A percentile compares a stretch with the other conserved stretches of the same genome.
phyloP scores from a whole-genome alignment of 2,329 filamentous ascomycete genomes.

The Epichloe elymi region DNA sequence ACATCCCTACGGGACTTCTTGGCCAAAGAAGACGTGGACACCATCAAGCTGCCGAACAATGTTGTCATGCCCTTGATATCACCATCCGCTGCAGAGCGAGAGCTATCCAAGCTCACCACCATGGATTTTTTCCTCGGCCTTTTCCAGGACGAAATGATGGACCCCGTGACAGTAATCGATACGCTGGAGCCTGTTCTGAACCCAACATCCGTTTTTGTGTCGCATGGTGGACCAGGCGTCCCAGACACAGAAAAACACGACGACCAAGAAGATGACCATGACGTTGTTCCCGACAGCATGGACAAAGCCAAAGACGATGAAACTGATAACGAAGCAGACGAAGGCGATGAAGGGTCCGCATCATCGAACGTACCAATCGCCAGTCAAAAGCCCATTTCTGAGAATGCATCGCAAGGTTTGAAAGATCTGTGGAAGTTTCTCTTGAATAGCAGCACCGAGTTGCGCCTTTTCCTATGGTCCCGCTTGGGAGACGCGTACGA shows the following conservation, averaged over 20 bases:
- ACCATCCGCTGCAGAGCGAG: slow-evolving; percentile 67
- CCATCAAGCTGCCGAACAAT: slow-evolving; percentile 66
- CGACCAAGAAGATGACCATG: neutral
- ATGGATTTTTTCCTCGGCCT: slow-evolving; percentile 92
- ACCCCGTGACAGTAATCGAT: slow-evolving; percentile 78
- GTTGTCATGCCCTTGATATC: slow-evolving; percentile 81
- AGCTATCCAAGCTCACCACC: slow-evolving; percentile 83
- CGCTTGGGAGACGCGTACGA: slow-evolving; percentile 82
- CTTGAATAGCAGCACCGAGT: slow-evolving; percentile 63
- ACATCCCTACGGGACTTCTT: slow-evolving; percentile 42
- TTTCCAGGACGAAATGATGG: slow-evolving; percentile 69
- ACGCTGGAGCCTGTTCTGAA: slow-evolving; percentile 87
- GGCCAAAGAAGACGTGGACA: slow-evolving; percentile 23
- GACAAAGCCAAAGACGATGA: neutral
- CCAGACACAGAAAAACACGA: neutral
- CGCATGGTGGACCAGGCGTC: slow-evolving; percentile 7
- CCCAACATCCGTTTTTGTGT: slow-evolving; percentile 41
- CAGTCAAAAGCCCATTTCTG: slow-evolving; percentile 29
- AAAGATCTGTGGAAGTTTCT: slow-evolving; percentile 79
- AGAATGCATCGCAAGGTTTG: slow-evolving; percentile 43
- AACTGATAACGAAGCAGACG: neutral
- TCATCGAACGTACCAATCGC: neutral
- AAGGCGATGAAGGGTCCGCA: slow-evolving; percentile 3
- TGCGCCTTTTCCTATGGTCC: slow-evolving; percentile 81
- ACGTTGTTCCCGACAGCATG: neutral